Base-by-base conservation (phyloP, 352 stramenopile genomes). In the Phytophthora hybrid region DNA sequence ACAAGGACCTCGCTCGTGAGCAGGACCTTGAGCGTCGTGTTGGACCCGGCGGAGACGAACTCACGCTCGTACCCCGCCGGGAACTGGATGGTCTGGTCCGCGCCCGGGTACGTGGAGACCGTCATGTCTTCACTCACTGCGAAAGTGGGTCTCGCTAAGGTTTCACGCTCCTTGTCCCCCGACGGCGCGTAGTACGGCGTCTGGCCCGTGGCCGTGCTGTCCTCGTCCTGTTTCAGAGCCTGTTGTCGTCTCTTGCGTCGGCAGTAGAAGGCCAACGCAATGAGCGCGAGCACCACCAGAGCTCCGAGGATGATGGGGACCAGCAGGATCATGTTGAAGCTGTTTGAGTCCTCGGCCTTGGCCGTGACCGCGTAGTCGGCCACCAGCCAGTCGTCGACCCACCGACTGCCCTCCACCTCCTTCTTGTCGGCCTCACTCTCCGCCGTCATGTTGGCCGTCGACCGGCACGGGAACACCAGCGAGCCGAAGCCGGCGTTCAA, bases 401-500 rank as follows among this genome's bases (percentile, higher is more conserved):
- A 80, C 1, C 37, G 4, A 13, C 52, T 69, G 3, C 52, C 59
- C 34, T 44, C 57, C 13, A 73, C 63, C 2, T 19, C 44, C 16
- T 47, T 57, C 54, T 59, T 75, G 3, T 59, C 55, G 13, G 64
- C 60, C 34, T 74, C 44, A 4, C 68, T 71, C 16, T 49, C 37
- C 5, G 49, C 59, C 2, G 73, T 69, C 4, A 71, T 19, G n/a
- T 65, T 70, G 9, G 61, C 31, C 1, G 56, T 73, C 18, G 58
- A 64, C n/a, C 76, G 71, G 18, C 80, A 87, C 5, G 78, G 77
- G 14, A 87, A 74, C 21, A 80, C 68, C 14, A 83, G 11, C 13
- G 77, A 82, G 11, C 76, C 60, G 53, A 76, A 84, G 13, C 63
- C 65, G 0, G 14, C 57, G 10, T 71, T 76, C 14, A 44, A 52